Evolutionary conservation across 169 alveolate genomes (phyloP), one percentile per base, ranked within the genome.

Genomic region (Cryptosporidium canis): DNA sequence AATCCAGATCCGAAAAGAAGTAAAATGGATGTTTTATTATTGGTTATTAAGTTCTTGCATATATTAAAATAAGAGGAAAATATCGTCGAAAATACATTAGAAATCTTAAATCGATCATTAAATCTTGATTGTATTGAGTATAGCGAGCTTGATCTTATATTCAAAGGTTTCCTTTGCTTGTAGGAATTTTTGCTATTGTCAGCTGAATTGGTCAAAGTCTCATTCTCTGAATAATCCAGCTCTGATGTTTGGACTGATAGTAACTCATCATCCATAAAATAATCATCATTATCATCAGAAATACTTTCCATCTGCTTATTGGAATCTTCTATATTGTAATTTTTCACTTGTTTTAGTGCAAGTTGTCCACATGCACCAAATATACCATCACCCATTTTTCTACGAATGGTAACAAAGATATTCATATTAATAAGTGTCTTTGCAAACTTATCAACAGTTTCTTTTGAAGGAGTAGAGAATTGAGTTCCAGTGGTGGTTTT

Each of bases 361-460:
- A 77, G 72, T n/a, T 77, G 77, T 6, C 72, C 87, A 43, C 87
- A 77, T 37, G 70, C 87, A 70, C 84, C 84, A 14, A 29, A 55
- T 18, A 77, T 77, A 18, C 31, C 64, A 12, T 77, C 77, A 5
- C 70, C 87, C 70, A 77, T 77, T 41, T 56, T 77, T 27, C 72
- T 55, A 37, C 87, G 21, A 77, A 61, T 43, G 2, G 87, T 77
- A 53, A 77, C 87, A 21, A 77, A 65, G 9, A 77, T 21, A 24
- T 61, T 44, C 16, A 35, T n/a, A 33, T 58, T 45, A 77, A 27
- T 45, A 12, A 77, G 72, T 21, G 33, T 39, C 29, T 33, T 43
- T 14, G 72, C 70, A 61, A 77, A 77, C 18, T 55, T 33, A 1
- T 31, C 9, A 16, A 77, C 35, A 12, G 29, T 43, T 16, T 55